Base-by-base conservation (phyloP, 1,284 basidiomycete genomes). In the Cryptococcus sp. region DNA sequence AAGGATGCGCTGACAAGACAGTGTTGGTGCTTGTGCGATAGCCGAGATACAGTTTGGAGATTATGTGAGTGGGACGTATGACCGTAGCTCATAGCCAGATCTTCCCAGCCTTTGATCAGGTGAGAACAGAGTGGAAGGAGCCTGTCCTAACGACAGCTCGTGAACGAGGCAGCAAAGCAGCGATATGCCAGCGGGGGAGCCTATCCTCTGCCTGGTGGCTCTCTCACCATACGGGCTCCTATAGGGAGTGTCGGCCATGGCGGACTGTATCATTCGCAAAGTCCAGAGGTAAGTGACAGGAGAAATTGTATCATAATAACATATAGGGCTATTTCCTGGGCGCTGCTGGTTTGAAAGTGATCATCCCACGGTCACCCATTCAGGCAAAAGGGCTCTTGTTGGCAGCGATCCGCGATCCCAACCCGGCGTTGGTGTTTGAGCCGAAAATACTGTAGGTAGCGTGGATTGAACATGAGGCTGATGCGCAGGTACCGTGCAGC, bases 101-200 rank as follows among this genome's bases (percentile, higher is more conserved):
- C 59, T 92, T 83, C 72, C 92, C 92, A 7, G 92, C 92, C 0
- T 95, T 95, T 73, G 93, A 95, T 71, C 91, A 93, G 82, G 90
- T 88, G 68, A 48, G 80, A 42, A 27, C 7, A n/a, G 22, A 40
- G 49, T 49, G 35, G 16, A 42, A 8, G 47, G 23, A n/a, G 16
- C 25, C 23, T 40, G 41, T 38, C 23, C 38, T 48, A 63, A 64
- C 46, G 25, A 46, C 71, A 95, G 88, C 83, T 97, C 39, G 92
- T 97, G 49, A 97, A 96, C 69, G 93, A 97, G 80, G 93, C 93
- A 1, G 93, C 94, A 42, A 97, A 97, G 78, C 88, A 90, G 69
- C 84, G 91, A 48, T 97, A 93, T 74, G 88, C 93, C 16, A 91
- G 90, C 15, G 91, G 90, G 19, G 91, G 92, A 0, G 83, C 85